phyloP scores from a whole-genome alignment of 768 basidiomycete genomes.

The Dendrothele bispora region DNA sequence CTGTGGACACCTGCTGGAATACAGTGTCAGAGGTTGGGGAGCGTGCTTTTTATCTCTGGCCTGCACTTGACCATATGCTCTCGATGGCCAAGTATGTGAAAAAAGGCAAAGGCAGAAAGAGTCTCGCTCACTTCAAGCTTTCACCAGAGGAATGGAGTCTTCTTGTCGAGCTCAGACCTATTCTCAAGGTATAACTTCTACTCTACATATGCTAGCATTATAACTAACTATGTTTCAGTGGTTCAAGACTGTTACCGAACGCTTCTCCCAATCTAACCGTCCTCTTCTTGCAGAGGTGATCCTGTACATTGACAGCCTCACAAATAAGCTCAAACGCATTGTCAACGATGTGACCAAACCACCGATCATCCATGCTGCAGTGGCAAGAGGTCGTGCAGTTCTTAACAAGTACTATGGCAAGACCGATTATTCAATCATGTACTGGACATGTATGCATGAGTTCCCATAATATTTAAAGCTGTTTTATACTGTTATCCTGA shows the following conservation, averaged over 20 bases:
- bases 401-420: slow-evolving; percentile 17
- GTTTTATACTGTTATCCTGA: background rate
- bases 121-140: slow-evolving; percentile 2
- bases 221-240: background rate
- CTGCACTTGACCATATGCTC: slow-evolving; percentile 2
- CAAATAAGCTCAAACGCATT: slow-evolving; percentile 2
- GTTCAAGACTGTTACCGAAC: slow-evolving; percentile 8
- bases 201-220: background rate
- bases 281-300: slow-evolving; percentile 15
- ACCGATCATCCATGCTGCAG: slow-evolving; percentile 6
- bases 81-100: background rate
- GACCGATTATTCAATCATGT: slow-evolving; percentile 16
- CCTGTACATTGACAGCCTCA: slow-evolving; percentile 15
- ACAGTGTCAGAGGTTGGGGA: slow-evolving; percentile 16
- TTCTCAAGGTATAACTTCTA: slow-evolving; percentile 8
- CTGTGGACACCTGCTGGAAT: slow-evolving; percentile 26
- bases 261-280: slow-evolving; percentile 4
- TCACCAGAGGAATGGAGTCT: slow-evolving; percentile 13
- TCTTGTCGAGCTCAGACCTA: slow-evolving; percentile 6
- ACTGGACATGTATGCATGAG: slow-evolving; percentile 17
- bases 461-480: background rate
- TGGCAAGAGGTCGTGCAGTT: slow-evolving; percentile 1
- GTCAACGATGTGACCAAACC: background rate
- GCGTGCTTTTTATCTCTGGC: slow-evolving; percentile 11
- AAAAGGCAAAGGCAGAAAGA: too few species aligned